A percentile compares a stretch with the other conserved stretches of the same genome.
Evolutionary conservation across 495 filamentous ascomycete species (phyloP).

Genomic region (Penicillium pancosmium): DNA sequence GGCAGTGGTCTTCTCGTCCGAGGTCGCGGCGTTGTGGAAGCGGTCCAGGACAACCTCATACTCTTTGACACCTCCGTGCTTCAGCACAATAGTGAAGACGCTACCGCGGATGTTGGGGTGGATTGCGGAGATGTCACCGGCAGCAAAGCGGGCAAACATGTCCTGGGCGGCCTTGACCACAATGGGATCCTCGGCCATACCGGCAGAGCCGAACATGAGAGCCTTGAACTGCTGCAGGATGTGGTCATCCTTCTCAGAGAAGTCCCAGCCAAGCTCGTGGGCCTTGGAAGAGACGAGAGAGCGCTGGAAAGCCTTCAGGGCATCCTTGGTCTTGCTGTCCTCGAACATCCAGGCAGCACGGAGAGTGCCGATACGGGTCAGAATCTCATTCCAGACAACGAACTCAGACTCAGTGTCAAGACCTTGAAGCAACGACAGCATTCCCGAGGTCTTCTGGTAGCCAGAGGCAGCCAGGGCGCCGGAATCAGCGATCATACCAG

Average conservation of each 20-base stretch:
- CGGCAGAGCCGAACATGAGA: constrained; percentile 64
- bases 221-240: constrained; percentile 84
- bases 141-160: constrained; percentile 65
- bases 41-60: constrained; percentile 76
- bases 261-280: constrained; percentile 85
- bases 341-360: constrained; percentile 90
- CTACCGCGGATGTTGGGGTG: constrained; percentile 67
- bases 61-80: constrained; percentile 63
- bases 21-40: constrained; percentile 82
- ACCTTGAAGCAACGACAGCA: constrained; percentile 80
- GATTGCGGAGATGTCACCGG: constrained; percentile 60
- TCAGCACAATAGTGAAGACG: constrained; percentile 65
- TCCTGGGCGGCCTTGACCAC: constrained; percentile 61
- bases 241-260: constrained; percentile 80
- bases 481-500: constrained; percentile 94
- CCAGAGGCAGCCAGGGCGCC: constrained; percentile 88
- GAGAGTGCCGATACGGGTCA: constrained; percentile 71
- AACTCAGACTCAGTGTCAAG: constrained; percentile 85
- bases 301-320: constrained; percentile 79
- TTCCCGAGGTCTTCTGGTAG: constrained; percentile 89
- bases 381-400: constrained; percentile 93
- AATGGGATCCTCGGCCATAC: constrained; percentile 59
- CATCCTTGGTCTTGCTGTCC: constrained; percentile 68
- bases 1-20: constrained; percentile 95
- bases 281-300: constrained; percentile 74